Percentiles rank a stretch among this genome's conserved stretches.
phyloP scores from a whole-genome alignment of 2,329 filamentous ascomycete species.

The Onygenales sp. region DNA sequence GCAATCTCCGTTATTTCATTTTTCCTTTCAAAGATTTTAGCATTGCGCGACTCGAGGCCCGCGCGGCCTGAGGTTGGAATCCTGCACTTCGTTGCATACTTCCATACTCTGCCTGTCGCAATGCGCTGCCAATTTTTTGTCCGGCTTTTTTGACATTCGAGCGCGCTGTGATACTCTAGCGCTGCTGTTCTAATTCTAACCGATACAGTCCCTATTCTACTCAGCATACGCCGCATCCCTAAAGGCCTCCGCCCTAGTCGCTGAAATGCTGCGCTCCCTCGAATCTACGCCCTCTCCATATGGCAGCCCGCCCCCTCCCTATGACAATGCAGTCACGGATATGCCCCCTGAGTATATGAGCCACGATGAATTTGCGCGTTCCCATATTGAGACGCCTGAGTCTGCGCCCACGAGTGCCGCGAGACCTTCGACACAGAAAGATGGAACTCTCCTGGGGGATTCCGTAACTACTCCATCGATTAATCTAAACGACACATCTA shows the following conservation, averaged over 20 bases:
- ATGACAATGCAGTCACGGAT: slow-evolving; percentile 9
- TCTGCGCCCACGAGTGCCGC: not conserved
- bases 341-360: slow-evolving; percentile 23
- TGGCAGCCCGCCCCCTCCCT: slow-evolving; percentile 9
- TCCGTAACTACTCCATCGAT: slow-evolving; percentile 1
- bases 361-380: slow-evolving; percentile 1
- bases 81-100: not conserved
- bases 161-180: not conserved
- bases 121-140: not conserved
- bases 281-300: not conserved
- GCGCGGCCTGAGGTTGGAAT: not conserved
- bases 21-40: not conserved
- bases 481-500: slow-evolving; percentile 9
- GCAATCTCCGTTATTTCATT: not conserved
- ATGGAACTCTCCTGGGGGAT: not conserved
- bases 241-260: slow-evolving; percentile 8
- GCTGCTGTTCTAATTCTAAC: slow-evolving; percentile 3
- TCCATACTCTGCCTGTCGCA: not conserved
- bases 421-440: not conserved
- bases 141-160: not conserved
- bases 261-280: slow-evolving; percentile 6
- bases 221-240: slow-evolving; percentile 4
- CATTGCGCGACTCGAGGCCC: not conserved
- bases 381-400: not conserved
- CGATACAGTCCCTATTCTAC: slow-evolving; percentile 1